These are phyloP conservation scores for Cercophora samala DNA, from an alignment of 495 filamentous ascomycete species.

Conservation along the genomic window DNA sequence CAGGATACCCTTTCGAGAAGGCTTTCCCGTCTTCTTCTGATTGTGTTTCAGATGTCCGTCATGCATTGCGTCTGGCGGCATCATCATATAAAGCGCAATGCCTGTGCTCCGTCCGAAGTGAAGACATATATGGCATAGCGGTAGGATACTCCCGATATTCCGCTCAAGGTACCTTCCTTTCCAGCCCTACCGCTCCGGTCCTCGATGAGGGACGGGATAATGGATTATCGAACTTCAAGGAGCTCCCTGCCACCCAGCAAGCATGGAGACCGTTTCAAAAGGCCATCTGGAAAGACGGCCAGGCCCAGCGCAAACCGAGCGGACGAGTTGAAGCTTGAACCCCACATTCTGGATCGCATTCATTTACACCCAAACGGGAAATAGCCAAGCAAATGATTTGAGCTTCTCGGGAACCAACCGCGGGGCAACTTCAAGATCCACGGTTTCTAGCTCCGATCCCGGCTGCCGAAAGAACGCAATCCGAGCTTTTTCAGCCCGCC, in stretches of 20 bases:
- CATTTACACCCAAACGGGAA: slow-evolving; percentile 5
- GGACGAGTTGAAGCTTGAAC: background rate
- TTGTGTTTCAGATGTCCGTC: background rate
- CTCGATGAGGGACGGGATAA: background rate
- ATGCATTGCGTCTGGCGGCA: background rate
- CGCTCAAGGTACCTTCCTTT: background rate
- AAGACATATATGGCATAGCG: background rate
- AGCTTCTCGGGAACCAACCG: slow-evolving; percentile 1
- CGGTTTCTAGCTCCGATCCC: slow-evolving; percentile 9
- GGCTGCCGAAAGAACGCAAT: slow-evolving; percentile 10
- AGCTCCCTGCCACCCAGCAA: background rate
- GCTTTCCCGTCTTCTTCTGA: background rate
- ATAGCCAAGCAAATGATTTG: background rate
- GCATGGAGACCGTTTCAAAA: background rate
- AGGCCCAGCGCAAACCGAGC: background rate
- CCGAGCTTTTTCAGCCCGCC: slow-evolving; percentile 1
- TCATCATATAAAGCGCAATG: slow-evolving; percentile 5
- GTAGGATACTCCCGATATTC: background rate
- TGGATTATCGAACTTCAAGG: background rate
- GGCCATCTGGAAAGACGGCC: background rate
- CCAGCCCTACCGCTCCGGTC: background rate
- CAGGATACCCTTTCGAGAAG: slow-evolving; percentile 7
- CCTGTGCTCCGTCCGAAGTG: background rate
- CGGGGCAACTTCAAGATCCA: background rate
- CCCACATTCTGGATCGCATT: slow-evolving; percentile 1